A percentile compares a stretch with the other conserved stretches of the same genome.
Conservation (phyloP, 2,329 filamentous ascomycete species). For the Nothophaeocryptopus gaeumannii region DNA sequence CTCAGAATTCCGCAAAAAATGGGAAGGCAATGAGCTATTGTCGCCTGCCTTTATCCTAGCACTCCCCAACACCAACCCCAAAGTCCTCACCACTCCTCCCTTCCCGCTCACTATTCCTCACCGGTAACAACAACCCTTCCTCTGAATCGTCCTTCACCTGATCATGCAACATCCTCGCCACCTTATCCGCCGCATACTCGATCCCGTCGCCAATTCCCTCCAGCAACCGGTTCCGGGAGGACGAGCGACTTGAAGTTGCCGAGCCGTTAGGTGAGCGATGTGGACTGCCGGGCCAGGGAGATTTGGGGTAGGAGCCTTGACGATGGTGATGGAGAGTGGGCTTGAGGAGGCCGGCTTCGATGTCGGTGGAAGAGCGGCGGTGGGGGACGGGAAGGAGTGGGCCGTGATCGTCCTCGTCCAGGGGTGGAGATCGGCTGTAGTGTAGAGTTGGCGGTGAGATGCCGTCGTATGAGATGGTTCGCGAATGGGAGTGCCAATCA, state of each 20-base stretch:
- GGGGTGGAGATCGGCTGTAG: too few relatives aligned
- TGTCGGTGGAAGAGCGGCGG: background rate
- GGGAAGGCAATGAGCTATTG: too few relatives aligned
- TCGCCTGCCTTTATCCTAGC: background rate
- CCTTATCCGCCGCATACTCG: constrained; percentile 19
- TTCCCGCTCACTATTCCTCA: constrained; percentile 24
- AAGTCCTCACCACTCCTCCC: background rate
- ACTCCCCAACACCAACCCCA: background rate
- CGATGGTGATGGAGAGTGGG: background rate
- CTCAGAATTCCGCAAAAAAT: too few relatives aligned
- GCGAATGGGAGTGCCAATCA: too few relatives aligned
- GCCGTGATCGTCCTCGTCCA: too few relatives aligned
- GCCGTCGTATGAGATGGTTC: too few relatives aligned
- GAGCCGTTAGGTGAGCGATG: background rate
- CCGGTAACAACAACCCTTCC: constrained; percentile 28
- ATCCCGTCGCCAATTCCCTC: constrained; percentile 22
- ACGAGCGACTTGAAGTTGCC: background rate
- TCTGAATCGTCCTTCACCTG: constrained; percentile 23
- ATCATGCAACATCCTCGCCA: constrained; percentile 23
- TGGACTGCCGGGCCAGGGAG: too few relatives aligned
- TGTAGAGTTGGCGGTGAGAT: too few relatives aligned
- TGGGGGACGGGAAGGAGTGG: background rate
- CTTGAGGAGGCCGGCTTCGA: constrained; percentile 2
- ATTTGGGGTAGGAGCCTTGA: too few relatives aligned
- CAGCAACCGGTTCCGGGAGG: constrained; percentile 9